phyloP scores from a whole-genome alignment of 345 rosid species.

The Pistacia integerrima region DNA sequence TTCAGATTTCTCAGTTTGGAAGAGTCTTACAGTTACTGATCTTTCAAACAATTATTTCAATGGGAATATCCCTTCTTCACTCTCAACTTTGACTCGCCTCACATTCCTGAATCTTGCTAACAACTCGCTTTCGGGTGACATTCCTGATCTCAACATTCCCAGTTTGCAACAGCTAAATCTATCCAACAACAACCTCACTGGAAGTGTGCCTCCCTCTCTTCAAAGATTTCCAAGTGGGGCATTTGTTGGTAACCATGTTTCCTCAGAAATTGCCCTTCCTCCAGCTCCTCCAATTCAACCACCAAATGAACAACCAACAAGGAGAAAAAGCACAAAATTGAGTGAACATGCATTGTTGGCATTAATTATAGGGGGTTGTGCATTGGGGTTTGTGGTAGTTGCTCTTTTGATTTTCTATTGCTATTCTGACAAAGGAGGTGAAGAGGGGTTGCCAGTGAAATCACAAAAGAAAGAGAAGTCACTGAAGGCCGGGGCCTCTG shows the following conservation, averaged over 20 bases:
- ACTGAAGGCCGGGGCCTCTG: constrained; percentile 50
- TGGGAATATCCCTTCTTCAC: constrained; percentile 62
- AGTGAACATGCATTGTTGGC: constrained; percentile 56
- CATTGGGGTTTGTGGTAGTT: constrained; percentile 39
- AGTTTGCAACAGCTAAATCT: constrained; percentile 59
- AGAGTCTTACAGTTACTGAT: constrained; percentile 54
- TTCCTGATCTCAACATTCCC: constrained; percentile 58
- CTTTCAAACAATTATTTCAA: constrained; percentile 65
- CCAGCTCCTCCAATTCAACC: constrained; percentile 43
- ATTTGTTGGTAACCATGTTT: constrained; percentile 64
- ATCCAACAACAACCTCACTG: constrained; percentile 69
- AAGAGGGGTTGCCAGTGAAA: constrained; percentile 32
- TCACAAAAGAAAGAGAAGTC: constrained; percentile 48
- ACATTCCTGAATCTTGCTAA: constrained; percentile 56
- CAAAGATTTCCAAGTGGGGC: constrained; percentile 64
- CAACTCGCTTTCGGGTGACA: constrained; percentile 72
- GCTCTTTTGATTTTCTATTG: constrained; percentile 47
- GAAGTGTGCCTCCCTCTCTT: constrained; percentile 62
- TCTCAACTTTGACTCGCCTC: constrained; percentile 52
- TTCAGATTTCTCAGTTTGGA: constrained; percentile 65
- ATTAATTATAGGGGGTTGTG: constrained; percentile 52
- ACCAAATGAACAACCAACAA: constrained; percentile 36
- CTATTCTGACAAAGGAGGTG: constrained; percentile 37
- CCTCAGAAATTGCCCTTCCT: constrained; percentile 37
- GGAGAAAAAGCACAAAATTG: constrained; percentile 35